These are phyloP conservation scores for Haplographium delicatum DNA, from an alignment of 495 filamentous ascomycete species.

Conservation along the genomic window DNA sequence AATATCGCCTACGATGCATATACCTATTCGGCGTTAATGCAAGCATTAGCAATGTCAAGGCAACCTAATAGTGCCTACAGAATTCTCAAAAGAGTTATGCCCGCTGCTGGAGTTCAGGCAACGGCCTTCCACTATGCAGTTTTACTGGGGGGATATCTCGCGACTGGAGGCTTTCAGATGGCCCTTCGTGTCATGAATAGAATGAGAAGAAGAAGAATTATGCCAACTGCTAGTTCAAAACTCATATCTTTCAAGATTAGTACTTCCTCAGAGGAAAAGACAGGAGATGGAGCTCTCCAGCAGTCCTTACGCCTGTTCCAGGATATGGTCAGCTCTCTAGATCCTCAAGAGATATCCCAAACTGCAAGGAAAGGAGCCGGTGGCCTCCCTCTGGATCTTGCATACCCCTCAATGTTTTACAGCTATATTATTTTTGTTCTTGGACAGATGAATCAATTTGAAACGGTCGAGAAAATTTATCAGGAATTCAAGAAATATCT, in stretches of 20 bases:
- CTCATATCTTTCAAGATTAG: conserved; percentile 40
- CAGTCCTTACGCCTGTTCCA: too few relatives aligned
- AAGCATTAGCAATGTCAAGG: conserved; percentile 54
- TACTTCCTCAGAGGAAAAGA: not conserved
- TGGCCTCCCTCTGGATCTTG: conserved; percentile 10
- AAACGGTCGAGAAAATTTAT: conserved; percentile 51
- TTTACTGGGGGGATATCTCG: conserved; percentile 61
- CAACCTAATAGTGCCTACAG: conserved; percentile 60
- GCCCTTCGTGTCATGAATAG: conserved; percentile 47
- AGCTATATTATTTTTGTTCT: conserved; percentile 53
- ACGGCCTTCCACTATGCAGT: conserved; percentile 72
- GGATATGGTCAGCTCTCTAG: conserved; percentile 28
- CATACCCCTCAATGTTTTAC: conserved; percentile 12
- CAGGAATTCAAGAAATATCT: conserved; percentile 42
- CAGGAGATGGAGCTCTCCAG: conserved; percentile 32
- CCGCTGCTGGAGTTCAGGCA: conserved; percentile 49
- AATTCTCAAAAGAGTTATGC: conserved; percentile 58
- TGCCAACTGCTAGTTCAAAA: conserved; percentile 38
- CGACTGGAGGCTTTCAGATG: conserved; percentile 40
- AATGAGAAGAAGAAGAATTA: conserved; percentile 45
- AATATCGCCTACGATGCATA: conserved; percentile 56
- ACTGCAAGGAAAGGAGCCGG: conserved; percentile 15
- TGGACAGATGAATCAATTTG: conserved; percentile 48
- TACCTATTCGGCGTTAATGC: conserved; percentile 73
- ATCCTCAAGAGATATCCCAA: conserved; percentile 26